Base-by-base conservation (phyloP, 164 flowering plant genomes). In the Kingdonia uniflora region DNA sequence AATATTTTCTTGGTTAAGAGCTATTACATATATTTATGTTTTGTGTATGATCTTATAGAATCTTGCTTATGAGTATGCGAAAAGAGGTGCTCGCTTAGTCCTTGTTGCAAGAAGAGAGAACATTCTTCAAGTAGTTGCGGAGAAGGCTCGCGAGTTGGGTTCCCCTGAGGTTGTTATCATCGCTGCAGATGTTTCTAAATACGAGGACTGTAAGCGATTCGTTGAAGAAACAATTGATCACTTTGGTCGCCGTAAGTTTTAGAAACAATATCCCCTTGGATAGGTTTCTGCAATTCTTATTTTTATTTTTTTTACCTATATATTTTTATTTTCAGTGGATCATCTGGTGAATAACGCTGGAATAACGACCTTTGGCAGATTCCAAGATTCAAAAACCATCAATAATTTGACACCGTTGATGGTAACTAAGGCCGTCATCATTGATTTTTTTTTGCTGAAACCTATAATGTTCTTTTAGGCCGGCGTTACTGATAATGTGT, bases 341-440 rank as follows among this genome's bases (percentile, higher is more conserved):
- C 87, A 82, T 68, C 63, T 82, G 50, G 88, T 86, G 38, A 71
- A 67, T 55, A 74, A 78, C 60, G 91, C 90, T 6, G 86, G 87
- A 38, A 52, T 81, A 15, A 16, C 43, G 14, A 56, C 63, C 6
- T 22, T 43, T 6, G 24, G 42, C 64, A 23, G 65, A 72, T 76
- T 84, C 43, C 79, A 76, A 43, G 76, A 72, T 0, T 38, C 25
- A 11, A 40, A 55, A 1, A 56, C 67, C 6, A 57, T 71, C 11
- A 24, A 59, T 11, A 50, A 42, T 2, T 56, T 52, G 19, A 42
- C 39, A 8, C 57, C 69, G 0, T 33, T 70, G 5, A 77, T 80
- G 85, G 91, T 86, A 79, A 39, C 14, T 12, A 29, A 8, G 35
- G 4, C 4, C 8, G 8, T 29, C 8, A 3, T 8, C 35, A 29